Base-by-base conservation (phyloP, 257 asterid genomes). In the Gentiana dahurica region DNA sequence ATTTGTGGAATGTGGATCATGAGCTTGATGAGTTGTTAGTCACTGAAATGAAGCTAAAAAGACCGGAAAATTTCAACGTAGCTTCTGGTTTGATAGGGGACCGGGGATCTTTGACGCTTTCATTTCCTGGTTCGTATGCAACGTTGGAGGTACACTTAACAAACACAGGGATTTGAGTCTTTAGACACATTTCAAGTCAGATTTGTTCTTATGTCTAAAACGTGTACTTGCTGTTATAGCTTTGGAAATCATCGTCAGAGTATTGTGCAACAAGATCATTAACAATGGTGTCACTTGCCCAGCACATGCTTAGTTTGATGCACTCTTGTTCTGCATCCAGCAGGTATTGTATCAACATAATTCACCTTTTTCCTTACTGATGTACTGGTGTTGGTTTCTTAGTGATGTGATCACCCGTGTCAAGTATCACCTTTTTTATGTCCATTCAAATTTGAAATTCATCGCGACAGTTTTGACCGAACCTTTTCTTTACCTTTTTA, bases 201-300 rank as follows among this genome's bases (percentile, higher is more conserved):
- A 24, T 15, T 11, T 12, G 3, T 12, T 41, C 53, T 49, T 60
- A 71, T 62, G 62, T 59, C 80, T 71, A 57, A 73, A 68, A 47
- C 58, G 77, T 53, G 47, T 46, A 56, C 63, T 62, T 73, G 57
- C 59, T 41, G 32, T 65, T 74, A 57, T 96, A 91, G 98, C 87
- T 91, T 56, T 91, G 97, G 98, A 91, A 80, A 78, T 81, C 88
- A 63, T 85, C 98, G 48, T 73, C 95, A 38, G 97, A 87, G 77
- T 91, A 81, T 70, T 85, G 85, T 62, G 97, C 97, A 68, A 75
- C 83, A 81, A 81, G 97, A 78, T 87, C 98, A 58, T 77, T 91
- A 66, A 85, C 93, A 24, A 87, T 91, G 95, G 94, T 91, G 69
- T 82, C 98, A 75, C 95, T 91, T 68, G 89, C 95, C 49, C 98